Conservation (phyloP, 495 filamentous ascomycete species). For the Neurospora sp. region DNA sequence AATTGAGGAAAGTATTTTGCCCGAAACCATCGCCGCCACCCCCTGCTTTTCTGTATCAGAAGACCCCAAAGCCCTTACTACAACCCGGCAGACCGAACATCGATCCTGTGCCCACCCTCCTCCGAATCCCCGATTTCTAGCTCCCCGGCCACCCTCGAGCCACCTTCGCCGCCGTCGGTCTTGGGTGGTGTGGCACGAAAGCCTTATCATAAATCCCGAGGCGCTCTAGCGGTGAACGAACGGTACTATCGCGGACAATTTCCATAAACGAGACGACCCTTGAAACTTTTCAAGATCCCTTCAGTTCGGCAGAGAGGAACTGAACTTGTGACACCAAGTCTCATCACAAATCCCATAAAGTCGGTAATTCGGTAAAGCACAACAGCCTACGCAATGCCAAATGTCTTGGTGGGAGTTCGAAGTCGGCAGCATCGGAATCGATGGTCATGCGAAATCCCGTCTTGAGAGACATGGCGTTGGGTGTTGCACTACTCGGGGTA, state of each 20-base stretch:
- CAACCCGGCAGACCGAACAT: not conserved
- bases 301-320: not conserved
- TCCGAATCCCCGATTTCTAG: not conserved
- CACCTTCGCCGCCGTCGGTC: not conserved
- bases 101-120: not conserved
- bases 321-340: not conserved
- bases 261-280: not conserved
- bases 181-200: not conserved
- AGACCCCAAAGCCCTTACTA: no score
- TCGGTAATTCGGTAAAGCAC: not conserved
- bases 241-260: not conserved
- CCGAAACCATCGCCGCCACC: not conserved
- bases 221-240: not conserved
- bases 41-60: not conserved
- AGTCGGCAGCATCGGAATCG: not conserved
- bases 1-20: not conserved
- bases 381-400: no score
- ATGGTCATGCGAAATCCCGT: not conserved
- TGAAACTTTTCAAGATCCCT: not conserved
- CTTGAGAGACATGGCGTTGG: not conserved
- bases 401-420: not conserved
- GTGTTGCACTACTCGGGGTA: not conserved
- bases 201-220: not conserved
- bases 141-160: not conserved
- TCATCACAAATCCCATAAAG: not conserved